Conservation (phyloP, 1,284 basidiomycete species). For the Chalciporus sp. region DNA sequence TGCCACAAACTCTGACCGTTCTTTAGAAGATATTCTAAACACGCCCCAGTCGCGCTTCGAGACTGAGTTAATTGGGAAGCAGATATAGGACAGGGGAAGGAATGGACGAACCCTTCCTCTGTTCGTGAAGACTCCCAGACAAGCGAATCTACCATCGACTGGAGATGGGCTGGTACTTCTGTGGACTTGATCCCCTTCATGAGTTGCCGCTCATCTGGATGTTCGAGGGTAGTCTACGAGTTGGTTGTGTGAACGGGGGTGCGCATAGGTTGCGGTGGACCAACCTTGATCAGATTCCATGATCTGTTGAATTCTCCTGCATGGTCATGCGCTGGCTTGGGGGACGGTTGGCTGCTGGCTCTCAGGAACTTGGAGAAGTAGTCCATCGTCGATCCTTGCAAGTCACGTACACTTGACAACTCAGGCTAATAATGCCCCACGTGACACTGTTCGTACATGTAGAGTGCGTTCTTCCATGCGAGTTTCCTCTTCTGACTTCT, state of each 20-base stretch:
- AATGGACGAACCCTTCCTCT: constrained; percentile 76
- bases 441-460: no score
- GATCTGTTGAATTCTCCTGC: constrained; percentile 72
- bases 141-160: constrained; percentile 85
- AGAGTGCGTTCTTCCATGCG: no score
- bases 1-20: constrained; percentile 56
- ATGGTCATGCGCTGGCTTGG: constrained; percentile 62
- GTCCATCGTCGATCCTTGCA: constrained; percentile 55
- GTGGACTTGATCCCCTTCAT: constrained; percentile 82
- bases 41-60: constrained; percentile 77
- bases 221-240: constrained; percentile 66
- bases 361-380: constrained; percentile 83
- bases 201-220: constrained; percentile 83
- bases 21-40: constrained; percentile 89
- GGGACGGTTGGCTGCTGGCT: constrained; percentile 48
- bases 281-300: constrained; percentile 72
- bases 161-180: constrained; percentile 75
- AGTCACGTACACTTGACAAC: constrained; percentile 21
- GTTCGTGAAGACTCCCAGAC: constrained; percentile 83
- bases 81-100: constrained; percentile 1
- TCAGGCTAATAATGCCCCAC: no score
- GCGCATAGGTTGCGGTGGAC: constrained; percentile 3
- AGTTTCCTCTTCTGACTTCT: no score
- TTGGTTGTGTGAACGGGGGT: constrained; percentile 3
- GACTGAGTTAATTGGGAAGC: constrained; percentile 13